Conservation (phyloP, 345 rosid species). For the Corymbia maculata region DNA sequence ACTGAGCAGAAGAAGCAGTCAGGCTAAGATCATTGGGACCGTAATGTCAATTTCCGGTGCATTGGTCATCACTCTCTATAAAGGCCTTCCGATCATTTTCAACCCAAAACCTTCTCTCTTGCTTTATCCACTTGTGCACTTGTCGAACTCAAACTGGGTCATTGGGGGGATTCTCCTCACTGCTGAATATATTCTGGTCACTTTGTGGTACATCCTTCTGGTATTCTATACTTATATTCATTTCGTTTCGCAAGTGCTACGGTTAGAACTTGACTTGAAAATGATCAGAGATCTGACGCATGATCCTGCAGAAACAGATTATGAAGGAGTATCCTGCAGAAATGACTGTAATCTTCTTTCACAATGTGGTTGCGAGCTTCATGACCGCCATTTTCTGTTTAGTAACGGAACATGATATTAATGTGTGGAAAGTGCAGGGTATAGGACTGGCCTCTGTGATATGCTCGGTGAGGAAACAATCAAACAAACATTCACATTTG, state of each 20-base stretch:
- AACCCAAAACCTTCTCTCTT: background rate
- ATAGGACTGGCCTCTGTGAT: background rate
- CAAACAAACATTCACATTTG: background rate
- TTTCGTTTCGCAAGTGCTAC: background rate
- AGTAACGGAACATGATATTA: background rate
- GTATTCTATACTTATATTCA: background rate
- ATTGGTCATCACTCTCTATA: slow-evolving; percentile 34
- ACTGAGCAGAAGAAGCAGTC: slow-evolving; percentile 11
- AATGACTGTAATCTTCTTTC: slow-evolving; percentile 20
- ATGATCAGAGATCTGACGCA: background rate
- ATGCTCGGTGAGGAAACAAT: background rate
- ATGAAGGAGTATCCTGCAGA: slow-evolving; percentile 17
- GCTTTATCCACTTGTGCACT: background rate
- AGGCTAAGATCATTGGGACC: slow-evolving; percentile 38
- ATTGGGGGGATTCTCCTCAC: slow-evolving; percentile 33
- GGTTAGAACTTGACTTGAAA: background rate
- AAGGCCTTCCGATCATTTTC: slow-evolving; percentile 20
- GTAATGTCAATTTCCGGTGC: slow-evolving; percentile 31
- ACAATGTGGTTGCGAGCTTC: slow-evolving; percentile 11
- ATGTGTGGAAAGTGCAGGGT: slow-evolving; percentile 2
- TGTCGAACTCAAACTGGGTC: slow-evolving; percentile 34
- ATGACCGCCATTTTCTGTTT: slow-evolving; percentile 4
- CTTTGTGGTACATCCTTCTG: slow-evolving; percentile 15
- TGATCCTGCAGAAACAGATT: slow-evolving; percentile 7
- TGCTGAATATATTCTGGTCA: slow-evolving; percentile 7